Base-by-base conservation (phyloP, 2,329 filamentous ascomycete genomes). In the Penicillium hordei region DNA sequence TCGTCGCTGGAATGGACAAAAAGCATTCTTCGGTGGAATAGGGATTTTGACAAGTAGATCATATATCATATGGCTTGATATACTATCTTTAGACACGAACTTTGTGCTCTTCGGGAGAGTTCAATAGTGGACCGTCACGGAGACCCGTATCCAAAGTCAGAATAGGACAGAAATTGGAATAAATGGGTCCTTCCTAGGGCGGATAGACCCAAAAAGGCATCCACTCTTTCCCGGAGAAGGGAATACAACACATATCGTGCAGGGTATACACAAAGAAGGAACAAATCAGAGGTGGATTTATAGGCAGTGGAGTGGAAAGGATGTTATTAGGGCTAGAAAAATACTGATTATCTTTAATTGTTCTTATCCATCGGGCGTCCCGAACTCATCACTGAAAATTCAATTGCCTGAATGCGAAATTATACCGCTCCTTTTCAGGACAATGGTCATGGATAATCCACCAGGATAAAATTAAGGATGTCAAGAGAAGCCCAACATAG, bases 31-130 rank as follows among this genome's bases (percentile, higher is more conserved):
- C 27, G 34, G 17, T 25, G 45, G 17, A 19, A 27, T n/a, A 15
- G 23, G 12, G 40, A 36, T 21, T n/a, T 17, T 12, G 21, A 25
- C 12, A 34, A 46, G 50, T 46, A 25, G 13, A 13, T 13, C 36
- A n/a, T 33, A 42, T 38, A 56, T 19, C 23, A 29, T 45, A 27
- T 34, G 38, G 25, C 39, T 19, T 19, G 34, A 29, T 52, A 57
- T 45, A 36, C 52, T 61, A 55, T 62, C 44, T 58, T 57, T 56
- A 50, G 48, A 63, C 40, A 60, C 55, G 54, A 61, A 36, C 45
- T 51, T 53, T 39, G 38, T 61, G 43, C 46, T 33, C 40, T 55
- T 48, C 42, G 51, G 42, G 36, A 48, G 52, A 36, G 13, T 43
- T 33, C 19, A 27, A 60, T 31, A 45, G 58, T 53, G 44, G 58